Evolutionary conservation across 1,284 basidiomycete genomes (phyloP), one percentile per base, ranked within the genome.

Genomic region (Leccinum cinnamomeum): DNA sequence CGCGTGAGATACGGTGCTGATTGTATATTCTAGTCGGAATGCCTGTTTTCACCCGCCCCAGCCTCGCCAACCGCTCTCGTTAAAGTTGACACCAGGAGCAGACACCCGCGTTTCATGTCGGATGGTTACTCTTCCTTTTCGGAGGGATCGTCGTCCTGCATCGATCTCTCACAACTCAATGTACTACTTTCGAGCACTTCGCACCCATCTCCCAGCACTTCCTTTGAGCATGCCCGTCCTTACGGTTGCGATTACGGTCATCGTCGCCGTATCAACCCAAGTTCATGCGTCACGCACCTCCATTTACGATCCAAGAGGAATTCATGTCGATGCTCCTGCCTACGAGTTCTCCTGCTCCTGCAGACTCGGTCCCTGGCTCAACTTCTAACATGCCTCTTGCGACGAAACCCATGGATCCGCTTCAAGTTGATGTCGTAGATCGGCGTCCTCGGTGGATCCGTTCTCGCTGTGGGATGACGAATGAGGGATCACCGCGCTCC

Each of bases 221-320:
- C 72, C 7, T 75, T 79, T 28, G 71, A 76, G 46, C 75, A 77
- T 7, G 72, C 74, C 7, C 79, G 83, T 25, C 74, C 83, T 16
- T 79, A 85, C 18, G 80, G 84, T 41, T 81, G 83, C 16, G 87
- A 88, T 7, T 89, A 91, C 71, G 87, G 88, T 7, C 89, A 91
- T 71, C 86, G 86, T 56, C 85, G 87, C 57, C 83, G 88, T 3
- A 82, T 85, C 39, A 56, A 90, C 89, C 11, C 81, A 86, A 59
- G 81, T 82, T 53, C 83, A 82, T 25, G 81, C 82, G 12, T 88
- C 88, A 10, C 80, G 87, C 3, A 79, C 85, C 0, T 92, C 90
- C 0, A 81, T 90, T 1, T 91, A 91, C 64, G 0, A 92, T 93
- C 59, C 81, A 90, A 57, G 90, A 92, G 65, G 91, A 92, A 65